These are phyloP conservation scores for Sugiyamaella neomexicana DNA, from an alignment of 1,139 yeast genomes.

Conservation along the genomic window DNA sequence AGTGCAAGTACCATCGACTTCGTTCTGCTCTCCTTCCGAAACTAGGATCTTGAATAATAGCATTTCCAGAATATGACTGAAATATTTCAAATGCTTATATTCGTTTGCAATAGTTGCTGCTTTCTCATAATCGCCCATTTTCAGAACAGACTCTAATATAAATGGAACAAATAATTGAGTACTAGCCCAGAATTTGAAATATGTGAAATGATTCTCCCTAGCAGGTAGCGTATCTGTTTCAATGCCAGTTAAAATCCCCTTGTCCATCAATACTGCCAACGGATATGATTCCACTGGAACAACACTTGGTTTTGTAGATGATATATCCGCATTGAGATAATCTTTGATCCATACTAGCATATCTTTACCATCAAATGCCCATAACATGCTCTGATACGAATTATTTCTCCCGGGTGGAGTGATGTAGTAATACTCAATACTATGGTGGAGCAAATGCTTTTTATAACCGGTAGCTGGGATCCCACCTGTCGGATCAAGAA, in stretches of 20 bases:
- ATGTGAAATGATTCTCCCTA: conserved; percentile 39
- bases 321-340: conserved; percentile 11
- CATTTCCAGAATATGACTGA: conserved; percentile 51
- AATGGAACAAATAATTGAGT: conserved; percentile 43
- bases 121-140: conserved; percentile 28
- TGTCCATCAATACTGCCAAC: conserved; percentile 41
- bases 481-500: conserved; percentile 27
- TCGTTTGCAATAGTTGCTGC: conserved; percentile 42
- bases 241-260: conserved; percentile 44
- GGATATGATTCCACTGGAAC: conserved; percentile 45
- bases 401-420: conserved; percentile 22
- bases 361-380: conserved; percentile 47
- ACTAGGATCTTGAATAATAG: conserved; percentile 45
- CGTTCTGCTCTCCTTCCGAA: conserved; percentile 28
- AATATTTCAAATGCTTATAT: conserved; percentile 47
- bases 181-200: conserved; percentile 40
- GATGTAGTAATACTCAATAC: conserved; percentile 35
- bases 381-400: conserved; percentile 31
- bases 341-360: conserved; percentile 38
- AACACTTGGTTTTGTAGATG: conserved; percentile 1
- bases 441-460: conserved; percentile 33
- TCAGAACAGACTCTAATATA: conserved; percentile 39
- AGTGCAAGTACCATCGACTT: conserved; percentile 26
- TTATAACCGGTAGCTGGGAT: conserved; percentile 18
- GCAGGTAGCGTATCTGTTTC: conserved; percentile 43